Conservation (phyloP, 1,139 yeast species). For the Pichia sp. region DNA sequence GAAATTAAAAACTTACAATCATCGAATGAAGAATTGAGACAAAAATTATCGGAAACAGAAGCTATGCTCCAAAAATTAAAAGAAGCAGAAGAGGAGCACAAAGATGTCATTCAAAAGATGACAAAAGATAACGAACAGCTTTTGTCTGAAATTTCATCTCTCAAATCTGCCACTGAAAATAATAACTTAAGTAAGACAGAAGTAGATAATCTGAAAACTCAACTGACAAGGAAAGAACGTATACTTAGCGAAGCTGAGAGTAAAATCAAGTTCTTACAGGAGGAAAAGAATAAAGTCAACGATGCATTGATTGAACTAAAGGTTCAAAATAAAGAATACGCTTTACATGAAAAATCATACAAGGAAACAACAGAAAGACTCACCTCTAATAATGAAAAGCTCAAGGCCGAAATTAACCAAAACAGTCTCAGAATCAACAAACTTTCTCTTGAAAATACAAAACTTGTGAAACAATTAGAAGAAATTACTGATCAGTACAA, state of each 20-base stretch:
- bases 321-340: slow-evolving; percentile 38
- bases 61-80: slow-evolving; percentile 6
- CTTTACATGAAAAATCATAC: slow-evolving; percentile 31
- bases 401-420: slow-evolving; percentile 33
- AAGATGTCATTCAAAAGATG: slow-evolving; percentile 15
- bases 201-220: slow-evolving; percentile 26
- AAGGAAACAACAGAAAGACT: slow-evolving; percentile 36
- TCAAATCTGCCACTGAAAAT: slow-evolving; percentile 28
- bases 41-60: slow-evolving; percentile 29
- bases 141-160: slow-evolving; percentile 21
- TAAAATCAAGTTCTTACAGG: slow-evolving; percentile 33
- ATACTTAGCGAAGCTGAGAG: slow-evolving; percentile 22
- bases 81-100: slow-evolving; percentile 12
- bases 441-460: slow-evolving; percentile 46
- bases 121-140: slow-evolving; percentile 26
- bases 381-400: slow-evolving; percentile 34
- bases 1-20: slow-evolving; percentile 9
- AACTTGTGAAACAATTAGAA: slow-evolving; percentile 41
- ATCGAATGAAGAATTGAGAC: slow-evolving; percentile 16
- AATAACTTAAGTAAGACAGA: slow-evolving; percentile 28
- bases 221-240: slow-evolving; percentile 23
- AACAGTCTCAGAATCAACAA: slow-evolving; percentile 33
- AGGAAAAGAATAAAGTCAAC: slow-evolving; percentile 35
- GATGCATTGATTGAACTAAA: slow-evolving; percentile 38
- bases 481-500: slow-evolving; percentile 47